Evolutionary conservation across 352 stramenopile species (phyloP), one percentile per base, ranked within the genome.

Genomic region (Pythium pectinolyticum): DNA sequence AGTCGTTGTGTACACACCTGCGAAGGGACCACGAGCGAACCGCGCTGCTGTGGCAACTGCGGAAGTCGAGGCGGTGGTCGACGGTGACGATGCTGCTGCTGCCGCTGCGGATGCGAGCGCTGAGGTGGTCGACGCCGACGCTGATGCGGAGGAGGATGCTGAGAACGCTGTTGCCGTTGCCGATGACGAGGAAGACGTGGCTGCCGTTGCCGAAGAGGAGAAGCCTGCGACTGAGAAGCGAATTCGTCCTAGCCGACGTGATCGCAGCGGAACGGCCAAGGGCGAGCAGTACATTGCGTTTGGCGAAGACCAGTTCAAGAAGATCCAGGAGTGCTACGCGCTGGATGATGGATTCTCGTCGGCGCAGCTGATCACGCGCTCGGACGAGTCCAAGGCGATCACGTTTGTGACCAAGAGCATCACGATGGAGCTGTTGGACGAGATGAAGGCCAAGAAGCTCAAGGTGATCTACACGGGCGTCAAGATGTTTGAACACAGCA

Each of bases 401-500:
- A 93, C 84, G 14, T 93, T 96, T 61, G 84, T 96, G 50, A 90
- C 84, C 15, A 70, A 89, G 72, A 92, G 80, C 59, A 94, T 96
- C 54, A 92, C 86, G 15, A 88, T 81, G 69, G 72, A 80, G 61
- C 57, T 95, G 41, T 61, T 95, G 12, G 82, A 89, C 53, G 70
- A 90, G 67, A 93, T 94, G 86, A 89, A 95, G 72, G 72, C 80
- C 35, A 86, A 94, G 77, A 86, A 92, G 55, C 61, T 95, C 41
- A 88, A 95, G 67, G 80, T 98, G 46, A 83, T 98, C 22, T 96
- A 97, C 72, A 88, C 90, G 22, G 93, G 93, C 6, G 76, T 97
- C 31, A 96, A 97, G 70, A 90, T 97, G 63, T 97, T 98, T 59
- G 90, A 97, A 60, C 86, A 89, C 59, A 96, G 91, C 61, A 89